Percentiles rank a stretch among this genome's conserved stretches.
These are phyloP conservation scores for Pseudocercospora vitis DNA, from an alignment of 2,329 filamentous ascomycete species.

Conservation along the genomic window DNA sequence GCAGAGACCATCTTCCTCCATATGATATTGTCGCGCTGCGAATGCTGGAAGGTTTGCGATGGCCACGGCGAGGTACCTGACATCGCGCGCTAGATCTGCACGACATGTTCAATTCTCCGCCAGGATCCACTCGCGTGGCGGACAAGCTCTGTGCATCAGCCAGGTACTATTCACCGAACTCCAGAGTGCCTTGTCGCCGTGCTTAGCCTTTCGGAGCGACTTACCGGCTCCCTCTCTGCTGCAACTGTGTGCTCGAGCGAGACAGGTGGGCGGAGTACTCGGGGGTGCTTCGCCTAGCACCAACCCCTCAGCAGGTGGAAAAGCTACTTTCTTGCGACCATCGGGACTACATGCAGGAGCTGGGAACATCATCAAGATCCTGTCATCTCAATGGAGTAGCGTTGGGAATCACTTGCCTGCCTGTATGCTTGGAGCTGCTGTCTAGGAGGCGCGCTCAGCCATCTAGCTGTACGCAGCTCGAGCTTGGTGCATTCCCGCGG, in stretches of 20 bases:
- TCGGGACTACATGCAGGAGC: too few relatives aligned
- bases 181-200: background rate
- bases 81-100: constrained; percentile 16
- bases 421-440: background rate
- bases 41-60: background rate
- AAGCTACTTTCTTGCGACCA: too few relatives aligned
- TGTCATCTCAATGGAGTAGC: background rate
- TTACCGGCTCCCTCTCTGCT: background rate
- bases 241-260: background rate
- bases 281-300: constrained; percentile 2
- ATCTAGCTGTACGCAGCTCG: constrained; percentile 5
- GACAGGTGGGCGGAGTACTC: background rate
- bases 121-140: constrained; percentile 13
- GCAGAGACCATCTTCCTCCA: background rate
- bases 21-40: background rate
- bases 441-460: background rate
- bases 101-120: constrained; percentile 16
- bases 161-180: constrained; percentile 16
- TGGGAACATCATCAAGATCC: background rate
- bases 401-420: constrained; percentile 7
- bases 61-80: constrained; percentile 12
- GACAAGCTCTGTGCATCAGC: constrained; percentile 18
- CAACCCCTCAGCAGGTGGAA: too few relatives aligned
- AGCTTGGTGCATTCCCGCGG: background rate
- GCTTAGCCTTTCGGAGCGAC: background rate